phyloP scores from a whole-genome alignment of 1,284 basidiomycete genomes.

The Moniliella sp. region DNA sequence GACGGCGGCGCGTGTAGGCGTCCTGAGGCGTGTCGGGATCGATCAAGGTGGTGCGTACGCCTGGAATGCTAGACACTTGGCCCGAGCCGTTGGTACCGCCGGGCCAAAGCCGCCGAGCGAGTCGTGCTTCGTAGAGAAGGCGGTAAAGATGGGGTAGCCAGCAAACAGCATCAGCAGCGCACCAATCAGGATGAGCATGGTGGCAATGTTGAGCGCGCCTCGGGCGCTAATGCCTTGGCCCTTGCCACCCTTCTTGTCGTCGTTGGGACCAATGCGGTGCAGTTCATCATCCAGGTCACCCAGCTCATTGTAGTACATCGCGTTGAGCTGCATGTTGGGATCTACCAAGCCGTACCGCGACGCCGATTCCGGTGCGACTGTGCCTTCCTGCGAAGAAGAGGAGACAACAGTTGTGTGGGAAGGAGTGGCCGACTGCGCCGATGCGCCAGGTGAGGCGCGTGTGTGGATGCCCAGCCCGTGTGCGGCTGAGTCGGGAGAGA shows the following conservation, averaged over 20 bases:
- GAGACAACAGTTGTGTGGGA: too few species aligned
- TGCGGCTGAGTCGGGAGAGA: too few species aligned
- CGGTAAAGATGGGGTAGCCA: slow-evolving; percentile 25
- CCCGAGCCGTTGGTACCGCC: neutral
- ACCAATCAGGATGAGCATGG: slow-evolving; percentile 13
- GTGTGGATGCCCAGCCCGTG: too few species aligned
- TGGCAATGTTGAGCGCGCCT: slow-evolving; percentile 21
- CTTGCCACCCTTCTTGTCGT: slow-evolving; percentile 1
- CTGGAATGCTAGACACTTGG: slow-evolving; percentile 2
- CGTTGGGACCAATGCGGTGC: slow-evolving; percentile 1
- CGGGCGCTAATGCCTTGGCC: slow-evolving; percentile 3
- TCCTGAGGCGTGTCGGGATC: slow-evolving; percentile 16
- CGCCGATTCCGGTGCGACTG: too few species aligned
- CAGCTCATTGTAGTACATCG: slow-evolving; percentile 4
- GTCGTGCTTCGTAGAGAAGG: slow-evolving; percentile 4
- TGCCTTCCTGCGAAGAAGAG: too few species aligned
- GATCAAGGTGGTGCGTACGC: slow-evolving; percentile 7
- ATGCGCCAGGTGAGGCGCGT: too few species aligned
- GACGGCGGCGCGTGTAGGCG: slow-evolving; percentile 6
- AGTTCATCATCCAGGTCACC: slow-evolving; percentile 21
- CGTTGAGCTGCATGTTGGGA: too few species aligned
- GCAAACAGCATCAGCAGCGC: slow-evolving; percentile 24
- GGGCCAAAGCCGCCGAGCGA: neutral
- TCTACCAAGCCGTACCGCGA: too few species aligned
- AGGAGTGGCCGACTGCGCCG: too few species aligned